These are phyloP conservation scores for Hura crepitans DNA, from an alignment of 441 rosid genomes.

Conservation along the genomic window DNA sequence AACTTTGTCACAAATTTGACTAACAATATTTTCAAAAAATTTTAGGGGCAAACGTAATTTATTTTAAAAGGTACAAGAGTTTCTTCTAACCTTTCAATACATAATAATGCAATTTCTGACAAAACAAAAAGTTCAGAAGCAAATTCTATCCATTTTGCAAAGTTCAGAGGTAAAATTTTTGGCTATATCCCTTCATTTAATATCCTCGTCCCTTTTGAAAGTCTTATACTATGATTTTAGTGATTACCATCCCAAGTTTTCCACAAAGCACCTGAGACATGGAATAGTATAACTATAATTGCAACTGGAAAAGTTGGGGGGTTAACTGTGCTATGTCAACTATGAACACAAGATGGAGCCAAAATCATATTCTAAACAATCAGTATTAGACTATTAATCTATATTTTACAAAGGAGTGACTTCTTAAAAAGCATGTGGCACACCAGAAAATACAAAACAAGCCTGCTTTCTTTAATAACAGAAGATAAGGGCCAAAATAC, in stretches of 20 bases:
- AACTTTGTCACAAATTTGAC: not conserved
- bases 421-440: not conserved
- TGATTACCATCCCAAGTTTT: not conserved
- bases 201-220: not conserved
- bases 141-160: too few species aligned
- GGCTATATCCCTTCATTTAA: too few species aligned
- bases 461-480: not conserved
- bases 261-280: slow-evolving; percentile 2
- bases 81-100: too few species aligned
- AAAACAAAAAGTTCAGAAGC: too few species aligned
- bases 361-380: not conserved
- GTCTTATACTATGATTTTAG: not conserved
- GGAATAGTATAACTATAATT: not conserved
- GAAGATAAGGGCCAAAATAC: not conserved
- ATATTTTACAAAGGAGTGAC: not conserved
- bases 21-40: not conserved
- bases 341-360: too few species aligned
- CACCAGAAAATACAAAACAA: not conserved
- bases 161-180: too few species aligned
- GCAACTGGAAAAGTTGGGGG: not conserved
- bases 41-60: not conserved
- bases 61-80: too few species aligned
- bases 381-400: not conserved
- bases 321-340: not conserved
- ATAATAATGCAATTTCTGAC: too few species aligned